Conservation (phyloP, 2,329 filamentous ascomycete species). For the Paecilomyces formosus region DNA sequence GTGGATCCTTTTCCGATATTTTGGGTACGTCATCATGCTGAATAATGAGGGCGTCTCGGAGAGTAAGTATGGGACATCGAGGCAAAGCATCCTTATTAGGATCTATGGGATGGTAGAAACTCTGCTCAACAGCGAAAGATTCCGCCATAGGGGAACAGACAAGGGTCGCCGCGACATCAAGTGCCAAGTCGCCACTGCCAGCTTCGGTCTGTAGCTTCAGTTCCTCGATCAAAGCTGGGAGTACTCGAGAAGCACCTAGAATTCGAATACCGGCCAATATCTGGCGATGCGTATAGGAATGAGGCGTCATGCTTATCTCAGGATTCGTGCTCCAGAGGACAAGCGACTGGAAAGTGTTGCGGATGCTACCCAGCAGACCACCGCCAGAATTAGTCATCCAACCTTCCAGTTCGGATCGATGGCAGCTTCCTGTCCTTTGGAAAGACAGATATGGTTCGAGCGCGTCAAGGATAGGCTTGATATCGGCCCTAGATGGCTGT, state of each 20-base stretch:
- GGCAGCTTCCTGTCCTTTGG: slow-evolving; percentile 40
- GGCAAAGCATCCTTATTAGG: slow-evolving; percentile 24
- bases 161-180: slow-evolving; percentile 37
- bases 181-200: slow-evolving; percentile 32
- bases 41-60: slow-evolving; percentile 33
- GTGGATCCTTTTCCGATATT: slow-evolving; percentile 35
- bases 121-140: slow-evolving; percentile 31
- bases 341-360: slow-evolving; percentile 45
- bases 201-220: slow-evolving; percentile 34
- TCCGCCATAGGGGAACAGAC: slow-evolving; percentile 35
- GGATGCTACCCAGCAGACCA: slow-evolving; percentile 41
- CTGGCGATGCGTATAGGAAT: slow-evolving; percentile 50
- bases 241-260: slow-evolving; percentile 31
- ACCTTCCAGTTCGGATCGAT: slow-evolving; percentile 43
- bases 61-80: slow-evolving; percentile 28
- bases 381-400: slow-evolving; percentile 43
- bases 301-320: slow-evolving; percentile 46
- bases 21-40: slow-evolving; percentile 32
- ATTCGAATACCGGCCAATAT: slow-evolving; percentile 37
- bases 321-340: slow-evolving; percentile 46
- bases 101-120: slow-evolving; percentile 25
- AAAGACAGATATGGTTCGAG: slow-evolving; percentile 46
- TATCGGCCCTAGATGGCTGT: slow-evolving; percentile 44
- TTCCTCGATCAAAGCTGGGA: slow-evolving; percentile 33
- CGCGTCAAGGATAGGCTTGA: slow-evolving; percentile 45